Base-by-base conservation (phyloP, 441 rosid species). In the Breynia disticha region DNA sequence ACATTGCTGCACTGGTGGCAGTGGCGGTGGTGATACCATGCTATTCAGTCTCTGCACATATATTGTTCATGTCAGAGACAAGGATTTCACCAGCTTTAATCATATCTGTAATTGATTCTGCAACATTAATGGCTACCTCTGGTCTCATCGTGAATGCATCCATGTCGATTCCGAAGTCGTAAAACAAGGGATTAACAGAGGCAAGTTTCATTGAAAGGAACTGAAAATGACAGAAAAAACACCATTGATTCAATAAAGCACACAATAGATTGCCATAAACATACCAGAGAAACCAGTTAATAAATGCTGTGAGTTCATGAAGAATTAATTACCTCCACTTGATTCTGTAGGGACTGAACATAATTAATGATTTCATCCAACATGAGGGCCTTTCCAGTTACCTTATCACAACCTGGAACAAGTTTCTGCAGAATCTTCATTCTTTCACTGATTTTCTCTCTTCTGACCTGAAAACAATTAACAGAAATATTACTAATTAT, bases 321-420 rank as follows among this genome's bases (percentile, higher is more conserved):
- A 41, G 13, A 41, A 37, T 41, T 45, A 44, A 12, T 49, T 16
- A 82, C 95, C 83, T 84, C 94, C 15, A 87, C 80, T 77, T 87
- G 95, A 72, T 70, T 82, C 51, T 87, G 87, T 22, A 87, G 69
- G 35, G 94, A 87, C 52, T 74, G 84, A 44, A 87, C 84, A 74
- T 84, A 87, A 46, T 82, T 79, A 46, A 80, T 84, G 50, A 82
- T 80, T 50, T 78, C 86, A 72, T 84, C 95, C 62, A 87, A 63
- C 95, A 84, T 79, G 58, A 79, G 83, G 69, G 95, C 87, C 84
- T 81, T 82, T 54, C 95, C 95, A 74, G 77, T 87, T 53, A 86
- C 95, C 86, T 86, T 86, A 64, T 83, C 84, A 62, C 95, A 86
- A 52, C 91, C 91, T 5, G 95, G 95, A 70, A 86, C 95, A 46